Evolutionary conservation across 306 rosid species (phyloP), one percentile per base, ranked within the genome.

Genomic region (Arachis hypogaea): DNA sequence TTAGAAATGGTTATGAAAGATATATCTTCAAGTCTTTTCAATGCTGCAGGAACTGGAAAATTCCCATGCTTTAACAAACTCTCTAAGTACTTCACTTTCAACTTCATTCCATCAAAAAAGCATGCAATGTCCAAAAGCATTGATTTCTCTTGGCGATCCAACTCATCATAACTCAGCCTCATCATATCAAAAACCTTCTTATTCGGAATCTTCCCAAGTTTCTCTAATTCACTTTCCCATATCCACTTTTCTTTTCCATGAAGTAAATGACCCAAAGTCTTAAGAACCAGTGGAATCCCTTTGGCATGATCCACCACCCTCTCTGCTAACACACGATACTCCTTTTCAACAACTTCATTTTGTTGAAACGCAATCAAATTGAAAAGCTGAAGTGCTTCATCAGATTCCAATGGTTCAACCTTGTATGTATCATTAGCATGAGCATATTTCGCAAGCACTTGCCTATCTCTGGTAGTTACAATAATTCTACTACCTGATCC

Each of bases 111-210:
- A 0, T 57, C 42, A 1, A 82, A 63, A 28, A 62, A 69, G 50
- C 77, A 82, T 18, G 66, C 74, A 77, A 73, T 69, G 14, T 82
- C 64, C 12, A 82, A 64, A 59, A 81, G 38, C 14, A 82, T 50
- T 3, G 4, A 11, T 16, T 56, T 46, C 67, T 77, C 65, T 1
- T 77, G 28, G 0, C 12, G 44, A 14, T 66, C 68, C 11, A 67
- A 60, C 8, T 58, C 68, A 36, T 47, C 10, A 3, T 66, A 58
- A 36, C 68, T 76, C 74, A 58, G 0, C 11, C 6, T 77, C 3
- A 77, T 1, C 0, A 56, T 9, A 54, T 67, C 40, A 12, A 66
- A 22, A 3, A 82, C 59, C 9, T 30, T 22, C 28, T 3, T 8
- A 49, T 0, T 3, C 1, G 79, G 77, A 11, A 47, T 12, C 40